Base-by-base conservation (phyloP, 169 alveolate species). In the Theileria orientalis region DNA sequence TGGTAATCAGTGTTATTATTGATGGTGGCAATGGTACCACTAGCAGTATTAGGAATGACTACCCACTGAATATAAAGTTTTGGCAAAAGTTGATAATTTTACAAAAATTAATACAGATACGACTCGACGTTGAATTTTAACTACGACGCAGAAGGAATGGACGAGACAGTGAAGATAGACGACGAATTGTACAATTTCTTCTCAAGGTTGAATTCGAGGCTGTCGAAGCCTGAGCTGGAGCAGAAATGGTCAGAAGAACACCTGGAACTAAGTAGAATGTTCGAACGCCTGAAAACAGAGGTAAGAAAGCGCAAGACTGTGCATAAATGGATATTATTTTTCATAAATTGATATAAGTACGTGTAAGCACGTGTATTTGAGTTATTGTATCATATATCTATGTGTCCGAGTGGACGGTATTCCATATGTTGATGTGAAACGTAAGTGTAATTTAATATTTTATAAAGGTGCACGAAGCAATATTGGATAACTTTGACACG, bases 81-180 rank as follows among this genome's bases (percentile, higher is more conserved):
- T n/a, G n/a, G n/a, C 41, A 51, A 56, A 16, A 70, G 66, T 59
- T 70, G 41, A 21, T 60, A 61, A 2, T 68, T 19, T 44, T 56
- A n/a, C n/a, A n/a, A n/a, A n/a, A n/a, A n/a, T 79, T 76, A 61
- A 40, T 80, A 68, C 64, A 93, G 91, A 78, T 94, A 97, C 96
- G 98, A 96, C 74, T 68, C 87, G 25, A 90, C 94, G 35, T 93
- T 95, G 95, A 95, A 95, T 76, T 94, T 90, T 72, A 92, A 86
- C 30, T 92, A 94, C 0, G 92, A 92, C 67, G 96, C 95, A 56
- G 92, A 91, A 60, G 92, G 98, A 16, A 80, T 97, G 91, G 83
- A 90, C 66, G 98, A 96, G 83, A 96, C 99, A 2, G 79, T 94
- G 46, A 94, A 90, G 23, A 95, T 95, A 35, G 99, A 98, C 77